Conservation (phyloP, 441 rosid genomes). For the Macaranga tanarius region DNA sequence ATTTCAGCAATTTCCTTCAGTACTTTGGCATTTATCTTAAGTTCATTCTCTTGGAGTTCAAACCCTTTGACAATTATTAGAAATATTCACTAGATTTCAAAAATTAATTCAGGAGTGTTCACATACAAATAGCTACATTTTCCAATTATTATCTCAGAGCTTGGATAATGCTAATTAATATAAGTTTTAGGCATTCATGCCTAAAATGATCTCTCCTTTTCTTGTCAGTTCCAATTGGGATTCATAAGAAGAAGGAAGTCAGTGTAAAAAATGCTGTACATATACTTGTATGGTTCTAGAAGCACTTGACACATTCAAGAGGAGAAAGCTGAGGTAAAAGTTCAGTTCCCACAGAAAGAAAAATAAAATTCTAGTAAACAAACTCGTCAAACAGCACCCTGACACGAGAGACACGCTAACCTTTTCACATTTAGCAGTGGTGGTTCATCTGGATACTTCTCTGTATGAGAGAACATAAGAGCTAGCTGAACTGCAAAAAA, state of each 20-base stretch:
- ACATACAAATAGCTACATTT: not conserved
- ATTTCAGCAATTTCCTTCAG: not conserved
- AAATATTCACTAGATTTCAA: not conserved
- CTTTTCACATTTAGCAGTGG: constrained; percentile 80
- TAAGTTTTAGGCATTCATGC: not conserved
- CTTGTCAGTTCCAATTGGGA: not conserved
- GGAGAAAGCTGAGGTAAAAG: not conserved
- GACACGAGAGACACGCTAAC: constrained; percentile 36
- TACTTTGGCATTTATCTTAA: not conserved
- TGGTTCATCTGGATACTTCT: constrained; percentile 84
- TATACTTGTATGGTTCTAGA: not conserved
- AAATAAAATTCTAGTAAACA: not conserved
- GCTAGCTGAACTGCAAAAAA: constrained; percentile 80
- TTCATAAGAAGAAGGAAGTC: not conserved
- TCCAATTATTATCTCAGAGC: not conserved
- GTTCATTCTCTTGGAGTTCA: too few species aligned
- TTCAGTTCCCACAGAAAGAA: not conserved
- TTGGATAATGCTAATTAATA: not conserved
- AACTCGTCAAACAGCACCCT: not conserved
- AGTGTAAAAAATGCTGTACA: not conserved
- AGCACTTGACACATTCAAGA: not conserved
- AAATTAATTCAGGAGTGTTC: not conserved
- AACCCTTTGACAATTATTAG: too few species aligned
- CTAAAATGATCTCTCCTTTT: not conserved
- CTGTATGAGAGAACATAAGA: constrained; percentile 85